Evolutionary conservation across 2,329 filamentous ascomycete species (phyloP), one percentile per base, ranked within the genome.

Genomic region (Beauveria asiatica): DNA sequence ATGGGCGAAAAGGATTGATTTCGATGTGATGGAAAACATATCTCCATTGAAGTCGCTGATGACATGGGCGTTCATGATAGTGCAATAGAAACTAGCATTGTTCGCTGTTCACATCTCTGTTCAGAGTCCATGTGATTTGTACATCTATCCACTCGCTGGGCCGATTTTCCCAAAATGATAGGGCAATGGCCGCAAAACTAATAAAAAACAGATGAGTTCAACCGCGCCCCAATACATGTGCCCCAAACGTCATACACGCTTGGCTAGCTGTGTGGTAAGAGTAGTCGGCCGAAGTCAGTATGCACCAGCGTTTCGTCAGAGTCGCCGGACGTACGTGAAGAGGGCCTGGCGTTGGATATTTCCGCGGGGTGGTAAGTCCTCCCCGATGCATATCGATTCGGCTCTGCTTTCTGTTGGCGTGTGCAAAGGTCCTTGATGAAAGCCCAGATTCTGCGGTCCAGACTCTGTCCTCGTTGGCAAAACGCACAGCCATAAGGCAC

Each of bases 1-100:
- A 74, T 62, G 73, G 80, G 80, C 79, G 79, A 82, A 82, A 81
- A 76, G 79, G 77, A 76, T 75, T 76, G 78, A 78, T 78, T 79
- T 77, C 80, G 75, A 74, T 79, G 77, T 76, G 76, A 70, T 72
- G 72, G 70, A 70, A 71, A 63, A 51, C 71, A 70, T 68, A 70
- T 70, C 70, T 73, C 73, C 74, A 74, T 71, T 73, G 73, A 76
- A 70, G 72, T 74, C 72, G 72, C 70, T 76, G 72, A 76, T 73
- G 74, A 73, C 72, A 73, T 74, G 70, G 71, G 69, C 70, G 74
- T 75, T 73, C 70, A 76, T 71, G 71, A 74, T 73, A 75, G 73
- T 74, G 73, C 71, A 74, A 74, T 70, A 72, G 44, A 72, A 71
- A 62, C 69, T 70, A 70, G 70, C 72, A 72, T 71, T 73, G 71